A percentile compares a stretch with the other conserved stretches of the same genome.
Conservation (phyloP, 805 yeast genomes). For the Saccharomycopsis amapae region DNA sequence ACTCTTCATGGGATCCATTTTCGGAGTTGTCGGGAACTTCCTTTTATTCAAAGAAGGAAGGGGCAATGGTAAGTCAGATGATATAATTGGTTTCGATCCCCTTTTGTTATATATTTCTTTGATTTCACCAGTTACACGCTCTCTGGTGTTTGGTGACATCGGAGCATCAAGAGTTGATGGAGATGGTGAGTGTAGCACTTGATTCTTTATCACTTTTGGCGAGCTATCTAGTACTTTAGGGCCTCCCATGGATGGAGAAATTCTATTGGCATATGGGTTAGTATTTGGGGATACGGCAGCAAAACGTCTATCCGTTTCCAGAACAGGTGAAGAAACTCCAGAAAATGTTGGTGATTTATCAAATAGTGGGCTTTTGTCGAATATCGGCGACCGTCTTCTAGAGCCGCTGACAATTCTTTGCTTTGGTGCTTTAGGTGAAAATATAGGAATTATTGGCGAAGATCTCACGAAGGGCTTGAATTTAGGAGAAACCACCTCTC, state of each 20-base stretch:
- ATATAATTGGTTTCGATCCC: conserved; percentile 3
- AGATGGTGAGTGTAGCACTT: background rate
- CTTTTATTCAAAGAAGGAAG: conserved; percentile 10
- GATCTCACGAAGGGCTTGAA: background rate
- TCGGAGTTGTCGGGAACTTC: conserved; percentile 17
- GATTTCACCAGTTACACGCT: conserved; percentile 11
- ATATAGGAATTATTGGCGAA: background rate
- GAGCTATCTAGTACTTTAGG: conserved; percentile 3
- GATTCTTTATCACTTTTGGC: background rate
- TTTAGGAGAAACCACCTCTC: background rate
- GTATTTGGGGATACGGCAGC: conserved; percentile 3
- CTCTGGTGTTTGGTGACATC: conserved; percentile 18
- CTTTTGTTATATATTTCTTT: conserved; percentile 10
- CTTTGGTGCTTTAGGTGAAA: background rate
- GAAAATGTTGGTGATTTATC: conserved; percentile 5
- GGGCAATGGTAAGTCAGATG: conserved; percentile 16
- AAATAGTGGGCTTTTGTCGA: background rate
- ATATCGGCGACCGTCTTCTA: background rate
- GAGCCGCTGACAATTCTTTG: background rate
- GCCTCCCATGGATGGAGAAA: conserved; percentile 12
- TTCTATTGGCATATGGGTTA: conserved; percentile 1
- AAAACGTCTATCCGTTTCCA: background rate
- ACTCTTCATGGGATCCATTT: conserved; percentile 20
- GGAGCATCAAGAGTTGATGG: background rate
- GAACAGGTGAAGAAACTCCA: background rate